A percentile compares a stretch with the other conserved stretches of the same genome.
These are phyloP conservation scores for Pleurotus salmoneostramineus DNA, from an alignment of 768 basidiomycete genomes.

Conservation along the genomic window DNA sequence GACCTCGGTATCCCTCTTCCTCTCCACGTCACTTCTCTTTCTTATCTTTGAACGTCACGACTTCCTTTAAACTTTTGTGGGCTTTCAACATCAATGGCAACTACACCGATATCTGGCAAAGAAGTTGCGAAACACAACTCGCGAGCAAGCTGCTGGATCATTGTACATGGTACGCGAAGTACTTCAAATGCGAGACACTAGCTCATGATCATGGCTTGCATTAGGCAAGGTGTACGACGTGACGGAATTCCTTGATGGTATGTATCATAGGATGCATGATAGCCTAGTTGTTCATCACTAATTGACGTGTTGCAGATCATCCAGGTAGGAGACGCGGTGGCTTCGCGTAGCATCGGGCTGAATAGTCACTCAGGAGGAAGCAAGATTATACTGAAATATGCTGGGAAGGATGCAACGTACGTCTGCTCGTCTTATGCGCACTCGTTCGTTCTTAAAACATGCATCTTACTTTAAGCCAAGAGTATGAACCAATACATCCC, in stretches of 20 bases:
- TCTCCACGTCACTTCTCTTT: background rate
- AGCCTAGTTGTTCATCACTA: background rate
- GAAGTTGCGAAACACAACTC: constrained; percentile 53
- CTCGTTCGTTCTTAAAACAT: background rate
- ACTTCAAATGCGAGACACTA: constrained; percentile 9
- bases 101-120: constrained; percentile 33
- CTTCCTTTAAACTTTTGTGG: too few species aligned
- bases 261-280: constrained; percentile 11
- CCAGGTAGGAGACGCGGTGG: background rate
- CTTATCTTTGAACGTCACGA: background rate
- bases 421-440: constrained; percentile 18
- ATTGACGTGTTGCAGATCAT: background rate
- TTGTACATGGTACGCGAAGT: constrained; percentile 61
- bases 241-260: constrained; percentile 72
- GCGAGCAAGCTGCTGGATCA: constrained; percentile 75
- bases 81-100: too few species aligned
- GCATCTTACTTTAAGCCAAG: constrained; percentile 36
- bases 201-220: background rate
- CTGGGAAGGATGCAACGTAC: constrained; percentile 86
- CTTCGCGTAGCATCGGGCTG: background rate
- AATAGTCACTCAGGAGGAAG: constrained; percentile 52
- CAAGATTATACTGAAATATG: constrained; percentile 82
- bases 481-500: constrained; percentile 89
- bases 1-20: too few species aligned
- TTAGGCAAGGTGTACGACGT: constrained; percentile 75